phyloP scores from a whole-genome alignment of 2,329 filamentous ascomycete genomes.

The Phaeosphaeria sp. region DNA sequence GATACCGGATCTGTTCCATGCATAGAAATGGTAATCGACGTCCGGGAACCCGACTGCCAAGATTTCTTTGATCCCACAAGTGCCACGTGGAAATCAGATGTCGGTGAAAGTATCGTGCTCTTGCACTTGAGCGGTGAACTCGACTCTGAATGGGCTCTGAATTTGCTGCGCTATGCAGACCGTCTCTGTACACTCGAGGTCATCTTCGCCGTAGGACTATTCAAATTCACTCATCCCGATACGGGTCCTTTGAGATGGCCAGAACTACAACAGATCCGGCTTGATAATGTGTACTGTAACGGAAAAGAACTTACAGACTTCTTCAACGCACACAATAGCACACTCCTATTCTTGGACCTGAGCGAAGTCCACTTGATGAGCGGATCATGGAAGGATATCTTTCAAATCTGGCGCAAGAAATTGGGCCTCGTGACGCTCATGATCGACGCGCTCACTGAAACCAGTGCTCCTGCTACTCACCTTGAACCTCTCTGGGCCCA shows the following conservation, averaged over 20 bases:
- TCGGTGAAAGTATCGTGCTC: neutral
- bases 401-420: neutral
- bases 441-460: neutral
- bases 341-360: neutral
- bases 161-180: neutral
- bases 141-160: neutral
- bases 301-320: neutral
- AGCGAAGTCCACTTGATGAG: neutral
- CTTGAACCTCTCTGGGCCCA: neutral
- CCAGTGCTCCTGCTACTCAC: neutral
- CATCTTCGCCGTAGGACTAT: neutral
- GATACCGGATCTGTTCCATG: neutral
- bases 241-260: neutral
- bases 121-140: neutral
- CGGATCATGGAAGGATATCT: neutral
- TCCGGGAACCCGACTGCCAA: neutral
- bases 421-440: neutral
- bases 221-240: neutral
- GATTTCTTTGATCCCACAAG: neutral
- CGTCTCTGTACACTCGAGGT: neutral
- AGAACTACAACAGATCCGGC: neutral
- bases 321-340: neutral
- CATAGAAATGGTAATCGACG: neutral
- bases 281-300: neutral
- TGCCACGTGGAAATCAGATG: neutral